These are phyloP conservation scores for Nannizzia gypsea DNA, from an alignment of 2,329 filamentous ascomycete species.

Conservation along the genomic window DNA sequence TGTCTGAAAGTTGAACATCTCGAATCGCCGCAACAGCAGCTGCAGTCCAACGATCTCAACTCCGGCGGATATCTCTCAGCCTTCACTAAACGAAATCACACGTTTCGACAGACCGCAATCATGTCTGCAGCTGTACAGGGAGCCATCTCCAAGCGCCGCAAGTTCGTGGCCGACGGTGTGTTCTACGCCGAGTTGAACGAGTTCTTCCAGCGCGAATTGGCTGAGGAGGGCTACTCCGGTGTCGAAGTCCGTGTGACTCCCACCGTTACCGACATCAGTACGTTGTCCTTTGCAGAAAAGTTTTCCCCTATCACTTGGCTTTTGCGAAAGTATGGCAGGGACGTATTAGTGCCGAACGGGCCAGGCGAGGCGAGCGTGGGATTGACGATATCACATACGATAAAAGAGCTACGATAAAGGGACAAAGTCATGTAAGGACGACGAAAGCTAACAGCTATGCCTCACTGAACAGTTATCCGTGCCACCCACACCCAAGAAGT, in stretches of 20 bases:
- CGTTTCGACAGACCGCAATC: constrained; percentile 28
- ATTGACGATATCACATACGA: no score
- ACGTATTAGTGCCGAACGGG: no score
- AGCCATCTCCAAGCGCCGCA: constrained; percentile 42
- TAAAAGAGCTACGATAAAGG: neutral
- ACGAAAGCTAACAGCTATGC: neutral
- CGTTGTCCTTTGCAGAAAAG: constrained; percentile 18
- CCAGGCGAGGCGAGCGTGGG: no score
- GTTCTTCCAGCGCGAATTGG: constrained; percentile 99
- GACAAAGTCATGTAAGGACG: neutral
- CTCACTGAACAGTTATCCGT: constrained; percentile 61
- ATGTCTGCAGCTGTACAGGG: constrained; percentile 40
- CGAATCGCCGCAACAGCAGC: neutral
- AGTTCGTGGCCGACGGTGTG: constrained; percentile 95
- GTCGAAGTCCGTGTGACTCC: constrained; percentile 99
- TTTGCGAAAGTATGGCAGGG: neutral
- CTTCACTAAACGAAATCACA: neutral
- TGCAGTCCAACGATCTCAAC: neutral
- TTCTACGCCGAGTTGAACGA: constrained; percentile 99
- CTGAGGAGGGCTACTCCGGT: constrained; percentile 99
- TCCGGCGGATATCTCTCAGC: constrained; percentile 17
- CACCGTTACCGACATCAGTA: constrained; percentile 97
- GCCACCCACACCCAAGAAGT: constrained; percentile 99
- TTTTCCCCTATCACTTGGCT: neutral
- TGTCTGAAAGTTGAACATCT: neutral